Percentiles rank a stretch among this genome's conserved stretches.
Conservation (phyloP, 169 alveolate species). For the Plasmodium cynomolgi region DNA sequence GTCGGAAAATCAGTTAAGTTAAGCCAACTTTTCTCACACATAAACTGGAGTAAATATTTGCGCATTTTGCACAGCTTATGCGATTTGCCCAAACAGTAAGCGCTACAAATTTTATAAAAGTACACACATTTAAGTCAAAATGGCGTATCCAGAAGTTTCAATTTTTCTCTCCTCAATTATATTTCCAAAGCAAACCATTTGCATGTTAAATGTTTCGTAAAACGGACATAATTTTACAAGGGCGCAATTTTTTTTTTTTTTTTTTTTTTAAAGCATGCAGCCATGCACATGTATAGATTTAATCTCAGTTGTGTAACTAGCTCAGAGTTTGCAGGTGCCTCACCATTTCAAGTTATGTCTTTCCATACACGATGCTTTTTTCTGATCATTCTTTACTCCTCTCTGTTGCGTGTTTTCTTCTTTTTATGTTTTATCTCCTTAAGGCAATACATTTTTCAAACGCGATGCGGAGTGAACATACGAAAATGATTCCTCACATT, state of each 20-base stretch:
- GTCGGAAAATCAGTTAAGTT: background rate
- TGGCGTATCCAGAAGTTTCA: background rate
- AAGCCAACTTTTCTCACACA: background rate
- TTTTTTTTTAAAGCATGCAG: constrained; percentile 10
- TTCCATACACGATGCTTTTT: background rate
- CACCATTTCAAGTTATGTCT: background rate
- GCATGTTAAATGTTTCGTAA: background rate
- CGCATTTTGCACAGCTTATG: background rate
- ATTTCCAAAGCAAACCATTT: background rate
- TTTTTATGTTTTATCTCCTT: background rate
- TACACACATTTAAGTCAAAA: background rate
- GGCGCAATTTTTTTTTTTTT: background rate
- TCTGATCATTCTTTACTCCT: background rate
- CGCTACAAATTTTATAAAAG: background rate
- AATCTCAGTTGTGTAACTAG: constrained; percentile 13
- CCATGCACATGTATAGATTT: constrained; percentile 1
- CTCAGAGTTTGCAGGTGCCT: constrained; percentile 2
- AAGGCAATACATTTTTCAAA: background rate
- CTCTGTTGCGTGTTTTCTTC: background rate
- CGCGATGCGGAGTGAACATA: background rate
- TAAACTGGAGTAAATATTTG: background rate
- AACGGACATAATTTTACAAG: background rate
- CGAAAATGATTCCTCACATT: background rate
- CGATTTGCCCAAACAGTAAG: background rate
- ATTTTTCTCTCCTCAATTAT: background rate